Percentiles rank a stretch among this genome's conserved stretches.
These are phyloP conservation scores for Halteria grandinella DNA, from an alignment of 73 alveolate genomes.

Conservation along the genomic window DNA sequence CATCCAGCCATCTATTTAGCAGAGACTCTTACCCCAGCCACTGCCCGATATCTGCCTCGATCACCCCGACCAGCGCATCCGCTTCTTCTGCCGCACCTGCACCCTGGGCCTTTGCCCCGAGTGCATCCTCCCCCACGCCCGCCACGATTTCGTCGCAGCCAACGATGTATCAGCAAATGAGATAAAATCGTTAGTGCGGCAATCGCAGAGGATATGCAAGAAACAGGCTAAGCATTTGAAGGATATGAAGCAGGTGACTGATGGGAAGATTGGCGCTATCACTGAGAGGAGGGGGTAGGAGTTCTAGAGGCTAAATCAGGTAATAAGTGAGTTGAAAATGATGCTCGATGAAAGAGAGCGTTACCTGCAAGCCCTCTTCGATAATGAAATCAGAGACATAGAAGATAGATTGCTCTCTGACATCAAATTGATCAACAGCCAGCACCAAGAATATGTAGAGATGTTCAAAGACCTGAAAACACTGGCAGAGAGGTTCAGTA, in stretches of 20 bases:
- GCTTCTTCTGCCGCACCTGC: constrained; percentile 68
- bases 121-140: constrained; percentile 58
- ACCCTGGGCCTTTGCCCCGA: constrained; percentile 62
- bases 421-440: not conserved
- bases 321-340: constrained; percentile 30
- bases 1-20: too few species aligned
- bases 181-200: constrained; percentile 49
- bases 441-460: constrained; percentile 15
- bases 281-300: constrained; percentile 32
- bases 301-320: constrained; percentile 23
- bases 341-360: constrained; percentile 42
- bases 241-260: constrained; percentile 48
- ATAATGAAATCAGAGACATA: constrained; percentile 29
- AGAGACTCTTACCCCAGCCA: too few species aligned
- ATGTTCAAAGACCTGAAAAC: constrained; percentile 3
- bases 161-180: constrained; percentile 66
- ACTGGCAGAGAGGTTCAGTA: constrained; percentile 14
- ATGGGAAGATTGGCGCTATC: constrained; percentile 25
- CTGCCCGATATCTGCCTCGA: constrained; percentile 55
- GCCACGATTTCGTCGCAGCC: constrained; percentile 67
- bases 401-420: constrained; percentile 30
- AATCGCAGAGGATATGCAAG: constrained; percentile 21
- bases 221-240: constrained; percentile 21
- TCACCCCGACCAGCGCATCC: constrained; percentile 53
- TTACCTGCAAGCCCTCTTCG: not conserved